Conservation (phyloP, 345 rosid species). For the Hibiscus trionum region DNA sequence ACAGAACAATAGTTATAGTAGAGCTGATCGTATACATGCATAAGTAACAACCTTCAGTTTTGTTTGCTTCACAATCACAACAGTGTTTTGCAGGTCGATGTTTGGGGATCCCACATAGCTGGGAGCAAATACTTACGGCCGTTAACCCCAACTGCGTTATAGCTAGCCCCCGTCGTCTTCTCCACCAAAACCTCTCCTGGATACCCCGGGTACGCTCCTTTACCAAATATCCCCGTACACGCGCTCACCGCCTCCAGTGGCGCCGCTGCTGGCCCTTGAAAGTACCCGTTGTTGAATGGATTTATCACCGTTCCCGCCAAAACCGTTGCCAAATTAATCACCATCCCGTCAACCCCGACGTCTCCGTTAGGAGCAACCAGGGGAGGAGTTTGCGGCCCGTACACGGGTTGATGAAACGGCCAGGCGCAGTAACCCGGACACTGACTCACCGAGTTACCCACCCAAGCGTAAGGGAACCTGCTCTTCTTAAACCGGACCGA, state of each 20-base stretch:
- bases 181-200: conserved; percentile 54
- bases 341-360: conserved; percentile 81
- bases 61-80: conserved; percentile 30
- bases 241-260: conserved; percentile 79
- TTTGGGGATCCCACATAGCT: conserved; percentile 84
- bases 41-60: not conserved
- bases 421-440: conserved; percentile 89
- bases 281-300: conserved; percentile 70
- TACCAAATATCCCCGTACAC: conserved; percentile 65
- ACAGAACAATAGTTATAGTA: too few species aligned
- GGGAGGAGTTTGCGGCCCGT: conserved; percentile 73
- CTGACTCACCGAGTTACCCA: conserved; percentile 60
- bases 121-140: conserved; percentile 71
- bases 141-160: conserved; percentile 42
- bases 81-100: conserved; percentile 54
- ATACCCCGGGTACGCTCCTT: conserved; percentile 73
- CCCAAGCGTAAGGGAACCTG: conserved; percentile 57
- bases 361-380: conserved; percentile 74
- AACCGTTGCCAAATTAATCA: conserved; percentile 69
- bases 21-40: too few species aligned
- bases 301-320: conserved; percentile 75
- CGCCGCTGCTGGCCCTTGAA: conserved; percentile 53
- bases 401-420: conserved; percentile 82
- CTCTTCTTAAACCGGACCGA: conserved; percentile 5
- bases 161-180: conserved; percentile 55